Conservation (phyloP, 192 early-diverging fungal genomes). For the Backusella luteola region DNA sequence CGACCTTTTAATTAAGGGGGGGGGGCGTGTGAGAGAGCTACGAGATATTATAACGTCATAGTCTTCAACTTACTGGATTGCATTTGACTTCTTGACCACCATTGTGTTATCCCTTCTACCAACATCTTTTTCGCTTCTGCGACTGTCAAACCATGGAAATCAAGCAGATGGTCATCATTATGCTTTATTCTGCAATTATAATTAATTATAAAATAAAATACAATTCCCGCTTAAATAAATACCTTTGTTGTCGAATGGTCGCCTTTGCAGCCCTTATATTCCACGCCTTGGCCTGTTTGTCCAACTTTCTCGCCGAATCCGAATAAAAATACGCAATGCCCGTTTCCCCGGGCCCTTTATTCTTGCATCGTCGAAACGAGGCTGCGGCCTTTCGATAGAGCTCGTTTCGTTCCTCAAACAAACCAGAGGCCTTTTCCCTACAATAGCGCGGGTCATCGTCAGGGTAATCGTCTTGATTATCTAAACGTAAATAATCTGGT, state of each 20-base stretch:
- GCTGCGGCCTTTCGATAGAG: constrained; percentile 46
- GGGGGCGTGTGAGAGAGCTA: too few relatives aligned
- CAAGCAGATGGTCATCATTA: constrained; percentile 56
- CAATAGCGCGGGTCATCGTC: constrained; percentile 50
- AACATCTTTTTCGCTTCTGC: constrained; percentile 58
- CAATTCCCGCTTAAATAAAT: neutral
- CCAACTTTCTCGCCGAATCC: constrained; percentile 38
- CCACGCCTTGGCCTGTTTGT: constrained; percentile 48
- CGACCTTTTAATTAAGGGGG: constrained; percentile 13
- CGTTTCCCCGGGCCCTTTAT: constrained; percentile 41
- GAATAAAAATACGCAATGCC: constrained; percentile 54
- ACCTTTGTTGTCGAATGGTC: constrained; percentile 33
- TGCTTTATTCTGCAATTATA: neutral
- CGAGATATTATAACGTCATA: too few relatives aligned
- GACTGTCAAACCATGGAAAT: constrained; percentile 68
- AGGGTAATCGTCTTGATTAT: constrained; percentile 36
- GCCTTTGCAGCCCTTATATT: constrained; percentile 56
- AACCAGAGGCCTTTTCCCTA: constrained; percentile 38
- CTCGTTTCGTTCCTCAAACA: constrained; percentile 40
- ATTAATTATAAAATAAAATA: neutral
- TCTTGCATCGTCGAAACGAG: constrained; percentile 26
- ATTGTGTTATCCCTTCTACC: constrained; percentile 54
- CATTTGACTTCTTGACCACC: constrained; percentile 51
- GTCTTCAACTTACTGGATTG: constrained; percentile 21
- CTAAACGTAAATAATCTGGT: constrained; percentile 35